Percentiles rank a stretch among this genome's conserved stretches.
Conservation (phyloP, 441 rosid genomes). For the Hypseocharis bilobata region DNA sequence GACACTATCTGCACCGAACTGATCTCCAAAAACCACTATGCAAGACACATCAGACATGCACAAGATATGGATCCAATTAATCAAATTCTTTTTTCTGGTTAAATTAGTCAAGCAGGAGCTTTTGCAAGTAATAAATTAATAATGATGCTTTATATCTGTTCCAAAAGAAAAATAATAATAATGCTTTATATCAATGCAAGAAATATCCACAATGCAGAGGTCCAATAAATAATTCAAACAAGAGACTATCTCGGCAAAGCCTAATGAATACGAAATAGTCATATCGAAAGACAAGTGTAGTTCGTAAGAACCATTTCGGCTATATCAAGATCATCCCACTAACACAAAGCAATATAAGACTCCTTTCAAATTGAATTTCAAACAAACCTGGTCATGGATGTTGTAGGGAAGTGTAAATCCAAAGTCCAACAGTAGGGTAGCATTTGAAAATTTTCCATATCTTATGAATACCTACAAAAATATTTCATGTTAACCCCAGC, state of each 20-base stretch:
- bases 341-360: neutral
- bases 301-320: slow-evolving; percentile 10
- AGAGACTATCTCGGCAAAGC: neutral
- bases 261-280: no score
- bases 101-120: no score
- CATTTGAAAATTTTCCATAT: slow-evolving; percentile 71
- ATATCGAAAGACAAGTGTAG: neutral
- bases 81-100: no score
- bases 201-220: no score
- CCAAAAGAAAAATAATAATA: no score
- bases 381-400: slow-evolving; percentile 63
- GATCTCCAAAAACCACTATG: no score
- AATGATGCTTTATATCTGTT: neutral
- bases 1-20: no score
- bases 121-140: neutral
- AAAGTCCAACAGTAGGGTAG: slow-evolving; percentile 61
- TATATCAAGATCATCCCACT: slow-evolving; percentile 1
- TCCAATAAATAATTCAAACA: neutral
- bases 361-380: slow-evolving; percentile 3
- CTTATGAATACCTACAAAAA: slow-evolving; percentile 48
- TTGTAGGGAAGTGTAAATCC: slow-evolving; percentile 67
- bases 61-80: no score
- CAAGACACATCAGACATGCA: no score
- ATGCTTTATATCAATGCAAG: neutral
- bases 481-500: slow-evolving; percentile 14